Evolutionary conservation across 2,329 filamentous ascomycete species (phyloP), one percentile per base, ranked within the genome.

Genomic region (Zymoseptoria pseudotritici): DNA sequence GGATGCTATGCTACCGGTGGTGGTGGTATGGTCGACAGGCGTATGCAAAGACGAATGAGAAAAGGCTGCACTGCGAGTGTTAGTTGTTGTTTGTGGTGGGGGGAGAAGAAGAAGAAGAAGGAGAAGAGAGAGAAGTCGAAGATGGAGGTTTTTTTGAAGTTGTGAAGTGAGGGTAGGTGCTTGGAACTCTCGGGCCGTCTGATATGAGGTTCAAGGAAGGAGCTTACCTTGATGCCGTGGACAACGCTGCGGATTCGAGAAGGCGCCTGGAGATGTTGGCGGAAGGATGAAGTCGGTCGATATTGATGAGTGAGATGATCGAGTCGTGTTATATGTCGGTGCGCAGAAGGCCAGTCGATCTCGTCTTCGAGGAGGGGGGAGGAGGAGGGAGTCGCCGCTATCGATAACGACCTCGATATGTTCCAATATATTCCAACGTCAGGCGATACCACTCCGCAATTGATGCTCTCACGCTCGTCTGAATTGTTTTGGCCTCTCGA

Each of bases 21-120:
- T 66, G 66, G 63, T 63, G 66, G 65, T 58, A 64, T 64, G 59
- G 64, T 68, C 61, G 67, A 67, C 68, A 61, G 64, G 65, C 67
- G 66, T 69, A 74, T 72, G 70, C 69, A 72, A 53, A 70, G 66
- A 66, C 59, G 70, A 70, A 73, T 72, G 70, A 22, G 71, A 72
- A 66, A 72, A 67, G 63, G 66, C 56, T 64, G 62, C 62, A 61
- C 51, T 63, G 61, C 57, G 60, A 58, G 65, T 63, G 63, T 66
- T 62, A 65, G 63, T 66, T 64, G 56, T 66, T 68, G 66, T 62
- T 64, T 68, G 66, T 65, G 67, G 22, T 24, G 22, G 22, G 6
- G 64, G 66, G 63, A 59, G 65, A 57, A 50, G 57, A 63, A 60
- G 63, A 61, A 58, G 61, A 60, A 56, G 21, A 22, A 22, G 21